A percentile compares a stretch with the other conserved stretches of the same genome.
Evolutionary conservation across 2,329 filamentous ascomycete species (phyloP).

Genomic region (Lachnellula arida): DNA sequence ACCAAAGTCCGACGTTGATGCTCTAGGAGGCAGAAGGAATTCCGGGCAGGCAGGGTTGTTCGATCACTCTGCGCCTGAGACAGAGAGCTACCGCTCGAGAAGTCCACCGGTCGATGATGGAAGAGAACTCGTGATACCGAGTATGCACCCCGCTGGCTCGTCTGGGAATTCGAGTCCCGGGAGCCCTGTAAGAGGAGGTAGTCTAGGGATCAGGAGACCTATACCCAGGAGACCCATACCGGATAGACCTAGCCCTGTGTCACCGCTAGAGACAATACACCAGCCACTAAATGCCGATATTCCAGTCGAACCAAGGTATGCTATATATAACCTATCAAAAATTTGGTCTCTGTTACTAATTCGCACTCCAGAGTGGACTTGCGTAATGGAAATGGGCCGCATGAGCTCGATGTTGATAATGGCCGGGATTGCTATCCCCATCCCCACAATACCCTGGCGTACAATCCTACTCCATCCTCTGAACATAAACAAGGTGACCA

Average conservation of each 20-base stretch:
- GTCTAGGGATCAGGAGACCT: not conserved
- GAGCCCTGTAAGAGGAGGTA: not conserved
- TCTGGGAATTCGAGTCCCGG: slow-evolving; percentile 5
- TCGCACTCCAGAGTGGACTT: slow-evolving; percentile 1
- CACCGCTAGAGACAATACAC: not conserved
- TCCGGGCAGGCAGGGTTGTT: slow-evolving; percentile 1
- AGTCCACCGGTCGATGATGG: slow-evolving; percentile 12
- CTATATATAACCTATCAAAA: not conserved
- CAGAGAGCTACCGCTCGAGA: slow-evolving; percentile 11
- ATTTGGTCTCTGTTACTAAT: not conserved
- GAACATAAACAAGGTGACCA: no score
- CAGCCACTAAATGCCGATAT: slow-evolving; percentile 1
- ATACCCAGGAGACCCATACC: slow-evolving; percentile 1
- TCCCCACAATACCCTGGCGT: not conserved
- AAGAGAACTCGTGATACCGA: slow-evolving; percentile 5
- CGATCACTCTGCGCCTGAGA: slow-evolving; percentile 5
- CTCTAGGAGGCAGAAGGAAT: not conserved
- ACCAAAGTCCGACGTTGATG: slow-evolving; percentile 4
- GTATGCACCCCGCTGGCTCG: not conserved
- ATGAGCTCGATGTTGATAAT: slow-evolving; percentile 8
- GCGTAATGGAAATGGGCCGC: slow-evolving; percentile 3
- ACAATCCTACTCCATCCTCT: not conserved
- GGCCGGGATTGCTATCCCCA: not conserved
- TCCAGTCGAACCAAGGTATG: slow-evolving; percentile 7
- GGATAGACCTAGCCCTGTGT: slow-evolving; percentile 4